These are phyloP conservation scores for Spergularia azorica DNA, from an alignment of 179 eudicot species.

Conservation along the genomic window DNA sequence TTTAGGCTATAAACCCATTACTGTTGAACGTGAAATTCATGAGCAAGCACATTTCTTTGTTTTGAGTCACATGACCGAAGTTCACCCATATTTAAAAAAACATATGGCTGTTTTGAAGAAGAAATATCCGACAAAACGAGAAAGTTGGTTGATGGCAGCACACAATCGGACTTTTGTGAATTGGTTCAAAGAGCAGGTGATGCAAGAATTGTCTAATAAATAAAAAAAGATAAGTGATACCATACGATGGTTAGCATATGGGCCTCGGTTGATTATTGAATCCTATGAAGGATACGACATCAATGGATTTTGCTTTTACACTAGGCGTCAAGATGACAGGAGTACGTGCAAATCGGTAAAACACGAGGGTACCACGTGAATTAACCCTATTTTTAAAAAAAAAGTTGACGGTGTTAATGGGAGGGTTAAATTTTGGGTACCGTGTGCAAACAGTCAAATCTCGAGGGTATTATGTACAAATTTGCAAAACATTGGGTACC, in stretches of 20 bases:
- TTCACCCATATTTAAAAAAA: not conserved
- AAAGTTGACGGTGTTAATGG: too few relatives aligned
- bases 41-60: not conserved
- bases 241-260: too few relatives aligned
- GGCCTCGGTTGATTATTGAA: too few relatives aligned
- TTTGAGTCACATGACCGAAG: not conserved
- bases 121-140: not conserved
- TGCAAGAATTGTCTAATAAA: not conserved
- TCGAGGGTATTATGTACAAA: too few relatives aligned
- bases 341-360: too few relatives aligned
- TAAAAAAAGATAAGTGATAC: too few relatives aligned
- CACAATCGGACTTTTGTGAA: not conserved
- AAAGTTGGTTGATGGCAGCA: not conserved
- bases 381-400: too few relatives aligned
- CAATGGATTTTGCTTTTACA: slow-evolving; percentile 10
- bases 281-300: too few relatives aligned
- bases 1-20: not conserved
- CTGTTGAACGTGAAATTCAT: not conserved
- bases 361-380: too few relatives aligned
- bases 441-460: too few relatives aligned
- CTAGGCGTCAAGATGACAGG: not conserved
- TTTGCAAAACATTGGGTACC: too few relatives aligned
- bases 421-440: too few relatives aligned
- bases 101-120: not conserved
- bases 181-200: not conserved